phyloP scores from a whole-genome alignment of 495 filamentous ascomycete genomes.

The Cudoniella acicularis region DNA sequence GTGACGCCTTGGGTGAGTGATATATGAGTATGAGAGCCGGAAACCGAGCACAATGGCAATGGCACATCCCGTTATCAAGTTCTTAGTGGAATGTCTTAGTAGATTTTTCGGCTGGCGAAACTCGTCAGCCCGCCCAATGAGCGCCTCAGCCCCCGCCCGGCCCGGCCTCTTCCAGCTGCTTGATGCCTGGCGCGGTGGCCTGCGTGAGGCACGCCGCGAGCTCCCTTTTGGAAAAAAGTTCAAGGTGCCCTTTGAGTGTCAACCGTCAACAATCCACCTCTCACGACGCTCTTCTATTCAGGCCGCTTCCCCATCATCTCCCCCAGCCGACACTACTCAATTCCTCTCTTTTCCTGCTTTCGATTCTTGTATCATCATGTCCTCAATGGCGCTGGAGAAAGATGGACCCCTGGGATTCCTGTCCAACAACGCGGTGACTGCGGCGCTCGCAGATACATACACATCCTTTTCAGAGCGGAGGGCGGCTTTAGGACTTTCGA shows the following conservation, averaged over 20 bases:
- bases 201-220: neutral
- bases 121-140: neutral
- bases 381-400: conserved; percentile 29
- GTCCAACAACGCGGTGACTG: conserved; percentile 65
- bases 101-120: conserved; percentile 14
- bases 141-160: neutral
- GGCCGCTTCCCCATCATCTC: neutral
- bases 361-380: conserved; percentile 10
- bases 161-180: too few species aligned
- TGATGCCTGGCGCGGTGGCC: neutral
- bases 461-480: conserved; percentile 78
- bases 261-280: neutral
- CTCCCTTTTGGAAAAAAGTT: conserved; percentile 13
- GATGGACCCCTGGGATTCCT: conserved; percentile 62
- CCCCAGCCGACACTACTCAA: neutral
- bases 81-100: conserved; percentile 9
- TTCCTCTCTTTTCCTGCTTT: neutral
- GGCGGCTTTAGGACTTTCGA: conserved; percentile 79
- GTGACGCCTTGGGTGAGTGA: too few species aligned
- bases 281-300: neutral
- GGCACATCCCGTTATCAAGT: neutral
- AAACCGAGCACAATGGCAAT: neutral
- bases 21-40: neutral
- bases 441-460: conserved; percentile 72
- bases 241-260: conserved; percentile 1